A percentile compares a stretch with the other conserved stretches of the same genome.
Conservation (phyloP, 2,329 filamentous ascomycete genomes). For the Ophiostoma populinum region DNA sequence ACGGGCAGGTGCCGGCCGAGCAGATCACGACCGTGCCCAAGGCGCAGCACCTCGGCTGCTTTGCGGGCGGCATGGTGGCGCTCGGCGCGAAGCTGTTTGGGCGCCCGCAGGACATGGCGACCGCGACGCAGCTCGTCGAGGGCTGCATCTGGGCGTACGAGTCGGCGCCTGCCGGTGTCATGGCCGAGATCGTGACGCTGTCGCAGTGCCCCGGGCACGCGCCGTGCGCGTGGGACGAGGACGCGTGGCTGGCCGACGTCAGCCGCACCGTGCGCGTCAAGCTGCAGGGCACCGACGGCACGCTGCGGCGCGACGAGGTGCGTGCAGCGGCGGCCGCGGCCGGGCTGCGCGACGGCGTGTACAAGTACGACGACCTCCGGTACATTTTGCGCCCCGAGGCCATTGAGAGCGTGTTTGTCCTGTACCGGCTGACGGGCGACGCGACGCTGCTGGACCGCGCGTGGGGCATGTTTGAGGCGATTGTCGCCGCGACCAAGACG, state of each 20-base stretch:
- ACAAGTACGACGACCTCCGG: constrained; percentile 32
- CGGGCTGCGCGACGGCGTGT: too few relatives aligned
- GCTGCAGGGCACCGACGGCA: neutral
- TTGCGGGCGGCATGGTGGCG: constrained; percentile 48
- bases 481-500: constrained; percentile 36
- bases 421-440: constrained; percentile 59
- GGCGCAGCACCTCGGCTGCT: constrained; percentile 43
- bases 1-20: constrained; percentile 12
- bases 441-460: constrained; percentile 46
- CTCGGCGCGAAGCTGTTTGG: constrained; percentile 42
- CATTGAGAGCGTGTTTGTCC: constrained; percentile 64
- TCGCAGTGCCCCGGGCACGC: constrained; percentile 33
- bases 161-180: constrained; percentile 37
- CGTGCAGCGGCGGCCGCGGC: too few relatives aligned
- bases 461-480: constrained; percentile 56
- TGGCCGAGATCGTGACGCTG: constrained; percentile 31
- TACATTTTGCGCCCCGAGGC: constrained; percentile 61
- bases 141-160: constrained; percentile 50
- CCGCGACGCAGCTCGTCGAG: constrained; percentile 41
- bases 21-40: constrained; percentile 16
- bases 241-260: constrained; percentile 12
- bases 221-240: constrained; percentile 13
- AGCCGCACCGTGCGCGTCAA: constrained; percentile 6
- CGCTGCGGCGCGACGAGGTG: constrained; percentile 20
- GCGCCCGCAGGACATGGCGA: constrained; percentile 35